These are phyloP conservation scores for Helicocarpus griseus DNA, from an alignment of 2,329 filamentous ascomycete species.

Conservation along the genomic window DNA sequence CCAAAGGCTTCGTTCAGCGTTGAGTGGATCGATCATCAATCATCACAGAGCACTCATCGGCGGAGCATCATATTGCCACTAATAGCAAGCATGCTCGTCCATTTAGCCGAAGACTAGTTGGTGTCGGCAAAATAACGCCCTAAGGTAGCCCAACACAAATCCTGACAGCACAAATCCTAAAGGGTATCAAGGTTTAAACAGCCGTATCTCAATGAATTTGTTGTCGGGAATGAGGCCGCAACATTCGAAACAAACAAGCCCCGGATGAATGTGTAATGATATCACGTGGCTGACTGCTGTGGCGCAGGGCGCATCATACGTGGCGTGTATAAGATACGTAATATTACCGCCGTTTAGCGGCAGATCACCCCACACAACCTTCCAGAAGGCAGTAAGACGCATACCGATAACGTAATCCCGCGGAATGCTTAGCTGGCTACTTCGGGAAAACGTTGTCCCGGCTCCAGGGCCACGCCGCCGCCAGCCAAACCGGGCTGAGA, in stretches of 20 bases:
- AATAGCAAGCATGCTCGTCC: neutral
- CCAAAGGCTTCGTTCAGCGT: neutral
- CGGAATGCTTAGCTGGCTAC: neutral
- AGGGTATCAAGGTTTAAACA: neutral
- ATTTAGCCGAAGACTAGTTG: neutral
- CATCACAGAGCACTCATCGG: neutral
- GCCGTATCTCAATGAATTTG: neutral
- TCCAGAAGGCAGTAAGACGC: neutral
- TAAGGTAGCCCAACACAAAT: neutral
- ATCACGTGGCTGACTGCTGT: neutral
- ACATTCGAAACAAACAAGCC: neutral
- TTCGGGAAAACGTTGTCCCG: slow-evolving; percentile 1
- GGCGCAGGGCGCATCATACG: neutral
- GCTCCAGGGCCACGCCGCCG: too few relatives aligned
- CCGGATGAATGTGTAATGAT: neutral
- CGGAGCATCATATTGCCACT: neutral
- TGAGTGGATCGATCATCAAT: neutral
- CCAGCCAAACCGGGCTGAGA: too few relatives aligned
- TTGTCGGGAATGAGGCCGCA: neutral
- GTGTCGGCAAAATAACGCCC: neutral
- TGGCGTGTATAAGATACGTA: neutral
- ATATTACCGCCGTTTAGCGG: neutral
- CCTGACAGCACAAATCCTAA: too few relatives aligned
- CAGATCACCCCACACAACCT: neutral
- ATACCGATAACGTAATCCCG: neutral